Conservation (phyloP, 306 rosid species). For the Dryas drummondii region DNA sequence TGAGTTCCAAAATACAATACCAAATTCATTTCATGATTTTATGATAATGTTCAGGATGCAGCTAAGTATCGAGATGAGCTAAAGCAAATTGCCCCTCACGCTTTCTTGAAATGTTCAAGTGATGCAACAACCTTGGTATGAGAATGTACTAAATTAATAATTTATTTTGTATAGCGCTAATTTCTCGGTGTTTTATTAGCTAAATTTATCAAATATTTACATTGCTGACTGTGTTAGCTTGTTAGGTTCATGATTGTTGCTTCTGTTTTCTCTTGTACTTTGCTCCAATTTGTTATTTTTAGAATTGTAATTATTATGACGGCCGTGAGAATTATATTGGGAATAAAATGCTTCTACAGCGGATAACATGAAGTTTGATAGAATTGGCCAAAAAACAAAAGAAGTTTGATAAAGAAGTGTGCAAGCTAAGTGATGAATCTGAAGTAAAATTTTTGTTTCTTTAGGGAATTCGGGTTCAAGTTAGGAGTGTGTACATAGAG, state of each 20-base stretch:
- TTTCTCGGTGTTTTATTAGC: neutral
- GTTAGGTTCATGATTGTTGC: neutral
- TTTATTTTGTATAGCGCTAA: neutral
- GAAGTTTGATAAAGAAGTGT: neutral
- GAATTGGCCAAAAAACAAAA: neutral
- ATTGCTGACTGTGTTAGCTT: neutral
- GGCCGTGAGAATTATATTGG: neutral
- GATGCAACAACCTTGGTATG: slow-evolving; percentile 89
- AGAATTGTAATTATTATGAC: too few relatives aligned
- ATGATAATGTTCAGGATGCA: slow-evolving; percentile 62
- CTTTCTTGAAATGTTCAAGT: slow-evolving; percentile 83
- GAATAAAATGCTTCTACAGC: neutral
- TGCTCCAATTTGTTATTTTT: neutral
- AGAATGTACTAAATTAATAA: neutral
- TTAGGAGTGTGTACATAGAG: slow-evolving; percentile 90
- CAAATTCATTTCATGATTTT: slow-evolving; percentile 8
- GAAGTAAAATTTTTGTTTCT: slow-evolving; percentile 26
- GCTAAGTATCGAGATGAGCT: slow-evolving; percentile 87
- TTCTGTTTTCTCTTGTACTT: neutral
- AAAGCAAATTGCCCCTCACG: slow-evolving; percentile 66
- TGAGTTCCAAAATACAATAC: neutral
- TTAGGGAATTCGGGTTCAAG: slow-evolving; percentile 94
- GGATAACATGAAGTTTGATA: neutral
- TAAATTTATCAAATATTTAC: neutral
- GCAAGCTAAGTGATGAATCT: neutral